A percentile compares a stretch with the other conserved stretches of the same genome.
Evolutionary conservation across 768 basidiomycete species (phyloP).

Genomic region (Stropharia rugosoannulata): DNA sequence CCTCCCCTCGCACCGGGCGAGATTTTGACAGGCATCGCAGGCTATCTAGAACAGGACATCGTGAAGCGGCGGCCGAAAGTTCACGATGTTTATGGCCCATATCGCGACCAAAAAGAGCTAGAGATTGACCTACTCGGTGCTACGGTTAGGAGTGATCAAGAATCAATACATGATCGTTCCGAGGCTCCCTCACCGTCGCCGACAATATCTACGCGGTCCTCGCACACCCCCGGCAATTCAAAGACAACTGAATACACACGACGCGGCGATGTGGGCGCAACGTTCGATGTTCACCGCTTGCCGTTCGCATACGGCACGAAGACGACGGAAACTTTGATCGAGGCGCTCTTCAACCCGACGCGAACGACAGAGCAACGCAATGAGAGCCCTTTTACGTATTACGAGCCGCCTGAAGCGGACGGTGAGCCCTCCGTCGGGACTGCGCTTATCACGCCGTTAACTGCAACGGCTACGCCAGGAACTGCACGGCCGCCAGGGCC

Average conservation of each 20-base stretch:
- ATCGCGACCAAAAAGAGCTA: slow-evolving; percentile 34
- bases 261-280: slow-evolving; percentile 10
- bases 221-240: slow-evolving; percentile 9
- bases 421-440: background rate
- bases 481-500: background rate
- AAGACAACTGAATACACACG: background rate
- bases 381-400: slow-evolving; percentile 43
- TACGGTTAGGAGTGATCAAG: background rate
- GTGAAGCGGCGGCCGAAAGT: slow-evolving; percentile 51
- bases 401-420: slow-evolving; percentile 21
- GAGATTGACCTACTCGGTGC: slow-evolving; percentile 35
- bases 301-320: slow-evolving; percentile 57
- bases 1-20: slow-evolving; percentile 73
- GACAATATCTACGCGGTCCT: too few relatives aligned
- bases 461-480: background rate
- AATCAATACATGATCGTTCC: too few relatives aligned
- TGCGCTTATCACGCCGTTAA: background rate
- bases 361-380: slow-evolving; percentile 38
- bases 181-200: too few relatives aligned
- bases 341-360: slow-evolving; percentile 76
- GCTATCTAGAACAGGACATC: slow-evolving; percentile 56
- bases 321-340: slow-evolving; percentile 73
- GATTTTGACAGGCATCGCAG: slow-evolving; percentile 66
- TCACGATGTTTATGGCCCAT: slow-evolving; percentile 45
- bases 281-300: slow-evolving; percentile 42